Percentiles rank a stretch among this genome's conserved stretches.
These are phyloP conservation scores for Fraxinus anomala DNA, from an alignment of 257 asterid species.

Conservation along the genomic window DNA sequence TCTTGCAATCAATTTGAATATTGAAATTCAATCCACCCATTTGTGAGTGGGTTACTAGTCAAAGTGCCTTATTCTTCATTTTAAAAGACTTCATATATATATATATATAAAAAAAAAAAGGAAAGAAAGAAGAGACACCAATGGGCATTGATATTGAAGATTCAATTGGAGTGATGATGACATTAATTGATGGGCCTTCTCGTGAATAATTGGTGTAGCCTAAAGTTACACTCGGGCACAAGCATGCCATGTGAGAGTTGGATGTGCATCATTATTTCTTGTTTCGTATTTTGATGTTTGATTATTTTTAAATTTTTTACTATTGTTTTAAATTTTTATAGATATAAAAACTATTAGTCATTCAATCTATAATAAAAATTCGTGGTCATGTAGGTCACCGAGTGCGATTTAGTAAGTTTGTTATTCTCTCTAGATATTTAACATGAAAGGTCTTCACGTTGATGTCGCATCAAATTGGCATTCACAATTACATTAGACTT, in stretches of 20 bases:
- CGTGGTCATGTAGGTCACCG: too few species aligned
- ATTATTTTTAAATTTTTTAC: too few species aligned
- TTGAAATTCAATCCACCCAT: neutral
- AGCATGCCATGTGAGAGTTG: constrained; percentile 23
- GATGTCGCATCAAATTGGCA: too few species aligned
- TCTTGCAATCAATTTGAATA: neutral
- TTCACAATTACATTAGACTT: neutral
- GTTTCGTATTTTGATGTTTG: neutral
- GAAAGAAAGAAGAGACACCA: too few species aligned
- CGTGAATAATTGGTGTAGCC: constrained; percentile 17
- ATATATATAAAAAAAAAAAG: too few species aligned
- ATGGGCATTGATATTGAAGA: too few species aligned
- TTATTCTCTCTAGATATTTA: too few species aligned
- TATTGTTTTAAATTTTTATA: too few species aligned
- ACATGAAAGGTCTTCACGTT: too few species aligned
- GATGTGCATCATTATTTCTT: neutral
- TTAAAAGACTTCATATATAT: neutral
- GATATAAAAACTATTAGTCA: too few species aligned
- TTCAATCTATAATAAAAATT: too few species aligned
- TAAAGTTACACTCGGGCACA: constrained; percentile 2
- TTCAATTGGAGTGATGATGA: neutral
- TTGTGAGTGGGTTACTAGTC: neutral
- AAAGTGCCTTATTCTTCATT: neutral
- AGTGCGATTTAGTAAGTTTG: too few species aligned
- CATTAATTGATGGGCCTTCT: constrained; percentile 3